phyloP scores from a whole-genome alignment of 306 rosid genomes.

The Quercus robur region DNA sequence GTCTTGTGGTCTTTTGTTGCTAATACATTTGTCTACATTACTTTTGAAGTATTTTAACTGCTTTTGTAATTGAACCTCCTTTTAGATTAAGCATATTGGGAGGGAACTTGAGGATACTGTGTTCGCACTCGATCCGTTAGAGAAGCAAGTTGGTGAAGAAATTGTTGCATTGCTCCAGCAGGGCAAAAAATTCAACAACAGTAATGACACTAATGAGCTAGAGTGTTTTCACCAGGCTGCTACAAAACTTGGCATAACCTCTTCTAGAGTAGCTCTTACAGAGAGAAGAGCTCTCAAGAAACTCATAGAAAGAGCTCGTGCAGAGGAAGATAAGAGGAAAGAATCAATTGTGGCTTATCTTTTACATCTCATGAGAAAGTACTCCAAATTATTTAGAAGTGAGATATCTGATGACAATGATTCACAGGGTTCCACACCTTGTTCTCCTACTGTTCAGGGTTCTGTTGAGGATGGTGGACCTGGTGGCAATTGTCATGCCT shows the following conservation, averaged over 20 bases:
- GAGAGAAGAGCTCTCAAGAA: slow-evolving; percentile 98
- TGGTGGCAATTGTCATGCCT: slow-evolving; percentile 50
- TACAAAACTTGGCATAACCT: slow-evolving; percentile 81
- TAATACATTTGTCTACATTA: slow-evolving; percentile 1
- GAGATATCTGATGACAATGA: slow-evolving; percentile 88
- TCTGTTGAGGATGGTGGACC: slow-evolving; percentile 54
- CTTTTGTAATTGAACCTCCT: slow-evolving; percentile 12
- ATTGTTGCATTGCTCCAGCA: slow-evolving; percentile 84
- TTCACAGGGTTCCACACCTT: slow-evolving; percentile 94
- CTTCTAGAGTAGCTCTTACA: slow-evolving; percentile 90
- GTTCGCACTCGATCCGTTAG: slow-evolving; percentile 72
- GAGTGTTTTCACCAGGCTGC: slow-evolving; percentile 97
- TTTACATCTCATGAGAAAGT: slow-evolving; percentile 94
- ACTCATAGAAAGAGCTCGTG: slow-evolving; percentile 81
- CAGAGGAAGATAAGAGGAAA: slow-evolving; percentile 95
- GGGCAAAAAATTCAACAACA: slow-evolving; percentile 69
- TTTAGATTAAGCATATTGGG: slow-evolving; percentile 75
- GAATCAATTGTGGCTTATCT: slow-evolving; percentile 94
- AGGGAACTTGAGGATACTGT: slow-evolving; percentile 56
- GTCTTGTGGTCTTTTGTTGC: neutral
- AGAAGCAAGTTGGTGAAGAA: slow-evolving; percentile 89
- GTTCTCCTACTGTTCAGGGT: slow-evolving; percentile 90
- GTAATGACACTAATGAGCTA: slow-evolving; percentile 71
- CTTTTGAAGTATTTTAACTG: slow-evolving; percentile 18
- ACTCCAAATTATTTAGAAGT: slow-evolving; percentile 88